These are phyloP conservation scores for Lepiota subincarnata DNA, from an alignment of 768 basidiomycete genomes.

Conservation along the genomic window DNA sequence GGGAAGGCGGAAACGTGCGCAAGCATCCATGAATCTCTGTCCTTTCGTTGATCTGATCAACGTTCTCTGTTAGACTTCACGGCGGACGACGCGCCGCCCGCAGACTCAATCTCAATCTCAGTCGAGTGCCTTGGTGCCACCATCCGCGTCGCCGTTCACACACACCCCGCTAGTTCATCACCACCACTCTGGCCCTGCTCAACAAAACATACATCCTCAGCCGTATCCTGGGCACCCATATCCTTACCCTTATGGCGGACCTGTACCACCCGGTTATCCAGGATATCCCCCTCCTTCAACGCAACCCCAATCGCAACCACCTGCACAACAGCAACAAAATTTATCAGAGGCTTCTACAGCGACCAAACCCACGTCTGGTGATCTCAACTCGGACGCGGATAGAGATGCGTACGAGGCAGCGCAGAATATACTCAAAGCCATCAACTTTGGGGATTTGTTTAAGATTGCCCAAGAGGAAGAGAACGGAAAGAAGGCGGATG, in stretches of 20 bases:
- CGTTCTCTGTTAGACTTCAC: slow-evolving; percentile 52
- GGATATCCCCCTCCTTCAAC: slow-evolving; percentile 22
- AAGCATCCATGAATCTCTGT: slow-evolving; percentile 1
- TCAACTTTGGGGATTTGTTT: slow-evolving; percentile 61
- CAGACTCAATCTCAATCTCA: slow-evolving; percentile 47
- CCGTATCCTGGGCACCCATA: slow-evolving; percentile 37
- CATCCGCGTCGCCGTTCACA: slow-evolving; percentile 54
- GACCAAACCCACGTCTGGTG: slow-evolving; percentile 28
- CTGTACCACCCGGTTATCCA: slow-evolving; percentile 18
- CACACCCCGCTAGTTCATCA: slow-evolving; percentile 46
- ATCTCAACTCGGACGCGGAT: slow-evolving; percentile 25
- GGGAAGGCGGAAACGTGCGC: slow-evolving; percentile 81
- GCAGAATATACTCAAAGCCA: slow-evolving; percentile 71
- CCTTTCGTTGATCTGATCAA: slow-evolving; percentile 1
- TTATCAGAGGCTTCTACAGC: slow-evolving; percentile 13
- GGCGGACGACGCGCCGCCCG: slow-evolving; percentile 75
- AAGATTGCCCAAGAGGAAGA: slow-evolving; percentile 36
- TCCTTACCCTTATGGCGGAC: slow-evolving; percentile 32
- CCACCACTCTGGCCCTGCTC: slow-evolving; percentile 20
- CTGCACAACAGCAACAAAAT: slow-evolving; percentile 13
- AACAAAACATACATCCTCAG: slow-evolving; percentile 19
- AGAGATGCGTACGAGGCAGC: slow-evolving; percentile 73
- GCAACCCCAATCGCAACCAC: slow-evolving; percentile 20
- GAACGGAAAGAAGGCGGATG: not conserved
- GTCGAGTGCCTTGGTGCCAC: slow-evolving; percentile 16